Base-by-base conservation (phyloP, 345 rosid species). In the Raphanus sativus region DNA sequence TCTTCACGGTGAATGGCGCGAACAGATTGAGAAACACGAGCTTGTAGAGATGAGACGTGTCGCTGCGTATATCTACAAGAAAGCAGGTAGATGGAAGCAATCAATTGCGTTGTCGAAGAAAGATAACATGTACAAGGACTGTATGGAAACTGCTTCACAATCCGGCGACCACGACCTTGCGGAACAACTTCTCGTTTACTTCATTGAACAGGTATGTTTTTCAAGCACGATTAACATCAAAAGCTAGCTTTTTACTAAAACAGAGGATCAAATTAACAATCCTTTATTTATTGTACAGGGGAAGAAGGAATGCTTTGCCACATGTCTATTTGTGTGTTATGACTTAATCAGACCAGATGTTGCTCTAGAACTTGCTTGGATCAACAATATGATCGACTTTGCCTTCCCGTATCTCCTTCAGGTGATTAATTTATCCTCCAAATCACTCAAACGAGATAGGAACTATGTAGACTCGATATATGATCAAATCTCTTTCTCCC, bases 101-200 rank as follows among this genome's bases (percentile, higher is more conserved):
- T 95, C 99, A 2, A 95, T 95, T 87, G 93, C 97, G 40, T 84
- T 95, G 84, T 95, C 98, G 48, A 95, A 95, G 91, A 95, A 92
- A 70, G 97, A 95, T 81, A 92, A 86, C 67, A 89, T 84, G 69
- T 95, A 91, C 86, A 95, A 87, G 79, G 99, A 95, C 87, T 97
- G 98, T 59, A 95, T 95, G 99, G 99, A 92, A 89, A 92, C 99
- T 70, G 98, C 98, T 62, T 95, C 99, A 3, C 99, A 95, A 81
- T 92, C 97, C 26, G 99, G 99, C 26, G 99, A 95, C 32, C 97
- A 93, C 48, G 98, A 95, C 86, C 94, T 92, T 81, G 97, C 99
- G 0, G 99, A 95, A 81, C 98, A 95, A 87, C 87, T 95, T 80
- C 96, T 92, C 21, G 90, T 91, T 76, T 95, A 95, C 88, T 95